Evolutionary conservation across 352 stramenopile genomes (phyloP), one percentile per base, ranked within the genome.

Genomic region (Globisporangium polare): DNA sequence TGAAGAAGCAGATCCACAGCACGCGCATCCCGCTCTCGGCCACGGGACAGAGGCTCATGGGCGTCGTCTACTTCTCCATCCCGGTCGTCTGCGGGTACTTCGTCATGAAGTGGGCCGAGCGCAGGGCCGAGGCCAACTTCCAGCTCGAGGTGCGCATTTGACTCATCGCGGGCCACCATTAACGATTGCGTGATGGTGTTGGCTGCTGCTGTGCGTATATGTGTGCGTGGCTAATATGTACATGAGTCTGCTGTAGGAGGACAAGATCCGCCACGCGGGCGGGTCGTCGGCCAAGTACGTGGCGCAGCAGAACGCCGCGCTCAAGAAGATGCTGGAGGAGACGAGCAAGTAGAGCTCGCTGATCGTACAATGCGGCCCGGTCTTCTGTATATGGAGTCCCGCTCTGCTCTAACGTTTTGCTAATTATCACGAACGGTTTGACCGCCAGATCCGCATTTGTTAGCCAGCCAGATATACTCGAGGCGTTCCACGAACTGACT

Each of bases 1-100:
- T 98, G 47, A 98, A 98, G 87, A 84, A 96, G 66, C 76, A 81
- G 54, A 97, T 98, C 65, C 92, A 98, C 74, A 76, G 65, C 64
- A 95, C 88, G 59, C 86, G 89, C 49, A 90, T 98, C 52, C 92
- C 92, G 42, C 80, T 98, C 26, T 96, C 88, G 31, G 88, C 84
- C 52, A 89, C 81, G 52, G 90, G 89, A 3, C 89, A 95, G 71
- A 77, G 78, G 20, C 55, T 79, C 43, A 97, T 97, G 90, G 85
- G 71, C 1, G 27, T 93, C 50, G 84, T 98, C 20, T 98, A 98
- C 73, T 97, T 98, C 65, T 80, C 76, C 35, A 78, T 90, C 42
- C 92, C 92, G 0, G 73, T 98, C 43, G 67, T 97, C 9, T 77
- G 76, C 41, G 92, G 92, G 46, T 96, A 96, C 68, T 96, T 83